Evolutionary conservation across 495 filamentous ascomycete species (phyloP).

Genomic region (Neurospora discreta): DNA sequence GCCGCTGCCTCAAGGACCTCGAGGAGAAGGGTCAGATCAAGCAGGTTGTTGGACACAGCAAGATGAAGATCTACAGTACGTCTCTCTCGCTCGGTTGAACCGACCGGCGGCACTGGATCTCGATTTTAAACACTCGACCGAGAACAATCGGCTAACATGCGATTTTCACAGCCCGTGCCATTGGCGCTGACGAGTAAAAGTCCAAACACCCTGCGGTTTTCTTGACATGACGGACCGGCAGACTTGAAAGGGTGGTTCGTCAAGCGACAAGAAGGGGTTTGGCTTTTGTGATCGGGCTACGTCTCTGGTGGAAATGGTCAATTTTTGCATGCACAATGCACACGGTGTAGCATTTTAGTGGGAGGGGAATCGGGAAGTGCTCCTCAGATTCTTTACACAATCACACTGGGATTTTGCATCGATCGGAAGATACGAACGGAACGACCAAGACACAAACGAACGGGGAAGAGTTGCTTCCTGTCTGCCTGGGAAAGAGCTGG

Average conservation of each 20-base stretch:
- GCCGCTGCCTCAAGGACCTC: conserved; percentile 79
- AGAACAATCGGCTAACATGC: conserved; percentile 24
- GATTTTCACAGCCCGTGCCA: conserved; percentile 42
- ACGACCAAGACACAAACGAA: background rate
- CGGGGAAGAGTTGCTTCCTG: background rate
- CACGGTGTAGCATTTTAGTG: background rate
- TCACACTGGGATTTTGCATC: conserved; percentile 18
- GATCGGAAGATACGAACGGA: background rate
- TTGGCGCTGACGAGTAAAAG: conserved; percentile 46
- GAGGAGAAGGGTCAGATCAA: conserved; percentile 98
- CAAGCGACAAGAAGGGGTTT: conserved; percentile 23
- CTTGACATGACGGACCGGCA: conserved; percentile 19
- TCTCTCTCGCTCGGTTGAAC: conserved; percentile 8
- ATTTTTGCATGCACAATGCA: conserved; percentile 7
- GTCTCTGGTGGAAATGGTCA: conserved; percentile 20
- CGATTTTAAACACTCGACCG: background rate
- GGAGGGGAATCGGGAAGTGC: conserved; percentile 23
- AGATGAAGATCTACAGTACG: conserved; percentile 97
- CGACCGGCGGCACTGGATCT: background rate
- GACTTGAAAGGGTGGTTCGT: conserved; percentile 14
- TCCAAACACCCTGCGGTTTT: conserved; percentile 14
- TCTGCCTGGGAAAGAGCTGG: background rate
- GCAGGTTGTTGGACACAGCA: conserved; percentile 93
- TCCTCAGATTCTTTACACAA: conserved; percentile 21
- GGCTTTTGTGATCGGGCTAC: conserved; percentile 22